phyloP scores from a whole-genome alignment of 106 monocot species.

The Ottelia alismoides region DNA sequence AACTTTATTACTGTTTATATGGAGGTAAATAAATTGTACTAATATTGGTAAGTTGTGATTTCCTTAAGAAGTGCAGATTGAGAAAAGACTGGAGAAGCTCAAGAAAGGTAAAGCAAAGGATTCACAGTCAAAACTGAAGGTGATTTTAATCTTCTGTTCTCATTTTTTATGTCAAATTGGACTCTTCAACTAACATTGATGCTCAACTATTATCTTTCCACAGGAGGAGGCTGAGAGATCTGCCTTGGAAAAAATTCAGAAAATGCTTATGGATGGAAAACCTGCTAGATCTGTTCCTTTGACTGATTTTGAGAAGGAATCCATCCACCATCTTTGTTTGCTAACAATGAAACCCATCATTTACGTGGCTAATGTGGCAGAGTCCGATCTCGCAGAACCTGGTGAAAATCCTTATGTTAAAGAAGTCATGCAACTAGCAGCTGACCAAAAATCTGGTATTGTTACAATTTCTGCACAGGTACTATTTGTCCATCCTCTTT shows the following conservation, averaged over 20 bases:
- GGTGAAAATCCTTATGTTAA: conserved; percentile 60
- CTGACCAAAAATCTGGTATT: conserved; percentile 81
- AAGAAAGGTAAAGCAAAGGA: conserved; percentile 89
- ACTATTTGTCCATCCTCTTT: neutral
- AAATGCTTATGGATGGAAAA: conserved; percentile 80
- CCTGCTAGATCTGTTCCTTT: conserved; percentile 83
- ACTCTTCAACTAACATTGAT: neutral
- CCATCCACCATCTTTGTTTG: conserved; percentile 77
- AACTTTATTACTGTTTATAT: too few species aligned
- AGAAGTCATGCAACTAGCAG: conserved; percentile 57
- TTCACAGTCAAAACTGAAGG: conserved; percentile 79
- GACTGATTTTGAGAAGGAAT: conserved; percentile 79
- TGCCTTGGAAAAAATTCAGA: conserved; percentile 82
- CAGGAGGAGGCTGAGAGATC: conserved; percentile 89
- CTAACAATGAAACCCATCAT: conserved; percentile 98
- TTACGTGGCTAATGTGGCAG: conserved; percentile 96
- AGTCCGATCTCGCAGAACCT: conserved; percentile 75
- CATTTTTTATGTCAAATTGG: neutral
- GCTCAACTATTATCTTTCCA: neutral
- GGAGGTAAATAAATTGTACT: too few species aligned
- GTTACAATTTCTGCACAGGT: conserved; percentile 96
- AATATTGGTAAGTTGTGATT: too few species aligned
- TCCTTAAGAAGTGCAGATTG: conserved; percentile 58
- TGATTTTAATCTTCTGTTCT: too few species aligned
- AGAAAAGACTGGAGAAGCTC: conserved; percentile 91